These are phyloP conservation scores for Trichoderma citrinoviride DNA, from an alignment of 2,329 filamentous ascomycete species.

Conservation along the genomic window DNA sequence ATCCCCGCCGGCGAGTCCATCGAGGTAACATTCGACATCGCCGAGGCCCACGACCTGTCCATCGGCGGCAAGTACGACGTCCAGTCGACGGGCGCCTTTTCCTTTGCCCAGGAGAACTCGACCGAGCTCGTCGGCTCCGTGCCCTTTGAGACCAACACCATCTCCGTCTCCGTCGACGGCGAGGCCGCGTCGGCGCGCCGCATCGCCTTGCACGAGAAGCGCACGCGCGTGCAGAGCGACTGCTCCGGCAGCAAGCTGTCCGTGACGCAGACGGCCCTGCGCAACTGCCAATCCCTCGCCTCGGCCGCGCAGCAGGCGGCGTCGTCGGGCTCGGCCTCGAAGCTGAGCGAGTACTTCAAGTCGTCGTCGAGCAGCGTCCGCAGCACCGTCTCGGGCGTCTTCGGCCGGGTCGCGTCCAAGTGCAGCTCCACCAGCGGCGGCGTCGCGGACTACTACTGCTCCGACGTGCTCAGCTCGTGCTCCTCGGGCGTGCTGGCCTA, in stretches of 20 bases:
- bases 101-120: conserved; percentile 50
- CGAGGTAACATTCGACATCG: conserved; percentile 53
- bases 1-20: conserved; percentile 50
- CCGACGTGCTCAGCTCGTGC: conserved; percentile 55
- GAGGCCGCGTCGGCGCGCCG: conserved; percentile 50
- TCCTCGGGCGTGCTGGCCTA: conserved; percentile 56
- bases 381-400: conserved; percentile 51
- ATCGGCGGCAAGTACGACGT: conserved; percentile 55
- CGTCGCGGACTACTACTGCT: conserved; percentile 56
- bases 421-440: conserved; percentile 51
- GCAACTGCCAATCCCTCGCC: conserved; percentile 54
- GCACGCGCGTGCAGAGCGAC: conserved; percentile 50
- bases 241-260: conserved; percentile 50
- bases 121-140: conserved; percentile 55
- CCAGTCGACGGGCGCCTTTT: conserved; percentile 54
- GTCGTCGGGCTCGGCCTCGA: conserved; percentile 46
- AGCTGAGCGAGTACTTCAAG: conserved; percentile 64
- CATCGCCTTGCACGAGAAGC: conserved; percentile 48
- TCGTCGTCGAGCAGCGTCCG: conserved; percentile 46
- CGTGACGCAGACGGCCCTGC: conserved; percentile 49
- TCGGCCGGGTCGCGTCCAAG: conserved; percentile 51
- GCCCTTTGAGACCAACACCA: conserved; percentile 56
- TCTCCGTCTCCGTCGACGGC: conserved; percentile 57
- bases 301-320: conserved; percentile 51
- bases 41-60: conserved; percentile 52